phyloP scores from a whole-genome alignment of 139 green algal species.

The Chlorella vulgaris region DNA sequence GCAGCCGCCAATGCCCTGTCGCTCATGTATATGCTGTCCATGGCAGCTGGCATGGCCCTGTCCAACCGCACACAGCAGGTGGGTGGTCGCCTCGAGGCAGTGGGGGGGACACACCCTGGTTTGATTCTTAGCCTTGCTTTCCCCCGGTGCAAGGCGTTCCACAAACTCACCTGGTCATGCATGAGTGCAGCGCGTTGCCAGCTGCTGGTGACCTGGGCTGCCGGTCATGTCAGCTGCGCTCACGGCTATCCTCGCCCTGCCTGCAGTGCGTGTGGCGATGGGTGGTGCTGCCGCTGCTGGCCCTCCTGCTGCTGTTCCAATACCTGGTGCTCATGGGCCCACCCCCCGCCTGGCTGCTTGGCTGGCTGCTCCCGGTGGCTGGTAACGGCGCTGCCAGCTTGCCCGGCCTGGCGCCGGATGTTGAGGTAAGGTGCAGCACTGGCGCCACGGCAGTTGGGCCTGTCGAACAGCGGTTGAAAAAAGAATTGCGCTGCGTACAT shows the following conservation, averaged over 20 bases:
- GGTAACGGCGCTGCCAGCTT: neutral
- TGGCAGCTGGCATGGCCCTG: conserved; percentile 55
- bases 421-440: too few species aligned
- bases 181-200: neutral
- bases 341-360: neutral
- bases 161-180: too few species aligned
- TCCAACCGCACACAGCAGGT: neutral
- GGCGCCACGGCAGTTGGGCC: too few species aligned
- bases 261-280: conserved; percentile 29
- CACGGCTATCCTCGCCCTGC: neutral
- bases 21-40: conserved; percentile 47
- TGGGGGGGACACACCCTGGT: neutral
- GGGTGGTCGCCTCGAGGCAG: neutral
- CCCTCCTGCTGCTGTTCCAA: conserved; percentile 44
- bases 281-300: conserved; percentile 52
- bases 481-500: neutral
- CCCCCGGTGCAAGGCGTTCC: too few species aligned
- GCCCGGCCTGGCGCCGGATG: neutral
- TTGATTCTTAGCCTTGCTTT: neutral
- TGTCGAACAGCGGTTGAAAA: neutral
- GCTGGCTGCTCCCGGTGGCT: neutral
- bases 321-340: conserved; percentile 58
- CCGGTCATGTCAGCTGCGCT: too few species aligned
- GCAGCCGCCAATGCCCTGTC: conserved; percentile 51
- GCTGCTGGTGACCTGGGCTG: neutral